A percentile compares a stretch with the other conserved stretches of the same genome.
phyloP scores from a whole-genome alignment of 805 yeast genomes.

The Cyberlindnera americana region DNA sequence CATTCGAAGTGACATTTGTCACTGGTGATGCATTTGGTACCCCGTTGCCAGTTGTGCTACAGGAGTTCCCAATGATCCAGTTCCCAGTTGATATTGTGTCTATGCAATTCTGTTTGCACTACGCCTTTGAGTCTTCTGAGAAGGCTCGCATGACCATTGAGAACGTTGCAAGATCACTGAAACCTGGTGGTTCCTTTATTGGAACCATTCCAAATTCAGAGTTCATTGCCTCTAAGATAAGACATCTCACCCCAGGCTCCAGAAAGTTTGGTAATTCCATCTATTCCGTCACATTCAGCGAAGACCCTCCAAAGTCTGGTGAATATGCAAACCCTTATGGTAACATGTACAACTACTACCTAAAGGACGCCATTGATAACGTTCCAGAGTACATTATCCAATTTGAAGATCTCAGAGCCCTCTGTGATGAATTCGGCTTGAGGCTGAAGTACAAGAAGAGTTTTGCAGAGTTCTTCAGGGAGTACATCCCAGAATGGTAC shows the following conservation, averaged over 20 bases:
- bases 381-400: constrained; percentile 98
- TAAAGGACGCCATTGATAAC: constrained; percentile 91
- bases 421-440: constrained; percentile 81
- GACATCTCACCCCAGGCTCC: constrained; percentile 47
- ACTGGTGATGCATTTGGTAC: constrained; percentile 89
- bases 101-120: constrained; percentile 90
- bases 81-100: constrained; percentile 88
- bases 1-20: constrained; percentile 79
- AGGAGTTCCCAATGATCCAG: constrained; percentile 59
- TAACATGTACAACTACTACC: constrained; percentile 72
- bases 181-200: constrained; percentile 80
- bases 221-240: constrained; percentile 65
- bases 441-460: constrained; percentile 69
- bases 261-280: constrained; percentile 81
- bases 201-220: constrained; percentile 96
- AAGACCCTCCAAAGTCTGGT: constrained; percentile 72
- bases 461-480: constrained; percentile 77
- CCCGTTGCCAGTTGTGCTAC: constrained; percentile 63
- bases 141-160: constrained; percentile 69
- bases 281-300: constrained; percentile 77
- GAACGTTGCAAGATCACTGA: constrained; percentile 73
- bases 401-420: constrained; percentile 76
- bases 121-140: constrained; percentile 85
- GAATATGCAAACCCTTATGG: constrained; percentile 77
- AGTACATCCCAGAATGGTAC: constrained; percentile 69